Conservation (phyloP, 2,329 filamentous ascomycete genomes). For the Aspergillus caelatus region DNA sequence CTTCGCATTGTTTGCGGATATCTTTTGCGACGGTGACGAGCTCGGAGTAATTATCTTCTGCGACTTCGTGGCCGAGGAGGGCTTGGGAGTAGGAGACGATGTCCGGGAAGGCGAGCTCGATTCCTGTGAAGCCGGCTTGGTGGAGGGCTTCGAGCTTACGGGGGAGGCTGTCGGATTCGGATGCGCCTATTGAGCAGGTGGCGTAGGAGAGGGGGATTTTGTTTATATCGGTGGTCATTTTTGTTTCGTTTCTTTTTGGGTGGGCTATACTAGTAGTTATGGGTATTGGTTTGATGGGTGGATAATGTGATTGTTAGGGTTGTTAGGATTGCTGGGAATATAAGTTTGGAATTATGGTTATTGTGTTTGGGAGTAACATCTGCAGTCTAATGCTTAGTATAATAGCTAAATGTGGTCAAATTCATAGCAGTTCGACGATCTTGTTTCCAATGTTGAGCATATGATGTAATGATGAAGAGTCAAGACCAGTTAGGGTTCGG, state of each 20-base stretch:
- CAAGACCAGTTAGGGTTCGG: not conserved
- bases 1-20: constrained; percentile 58
- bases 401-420: not conserved
- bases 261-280: no score
- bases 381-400: not conserved
- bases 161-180: constrained; percentile 37
- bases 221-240: constrained; percentile 4
- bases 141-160: constrained; percentile 44
- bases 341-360: not conserved
- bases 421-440: not conserved
- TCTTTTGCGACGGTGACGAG: constrained; percentile 59
- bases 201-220: constrained; percentile 44
- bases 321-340: not conserved
- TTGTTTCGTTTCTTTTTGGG: not conserved
- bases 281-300: not conserved
- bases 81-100: constrained; percentile 64
- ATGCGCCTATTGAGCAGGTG: constrained; percentile 46
- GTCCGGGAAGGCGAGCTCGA: constrained; percentile 76
- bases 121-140: constrained; percentile 56
- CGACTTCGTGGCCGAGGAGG: constrained; percentile 54
- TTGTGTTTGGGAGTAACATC: no score
- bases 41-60: constrained; percentile 61
- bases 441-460: not conserved
- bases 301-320: not conserved
- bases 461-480: constrained; percentile 20